Conservation (phyloP, 805 yeast genomes). For the Kodamaea restingae region DNA sequence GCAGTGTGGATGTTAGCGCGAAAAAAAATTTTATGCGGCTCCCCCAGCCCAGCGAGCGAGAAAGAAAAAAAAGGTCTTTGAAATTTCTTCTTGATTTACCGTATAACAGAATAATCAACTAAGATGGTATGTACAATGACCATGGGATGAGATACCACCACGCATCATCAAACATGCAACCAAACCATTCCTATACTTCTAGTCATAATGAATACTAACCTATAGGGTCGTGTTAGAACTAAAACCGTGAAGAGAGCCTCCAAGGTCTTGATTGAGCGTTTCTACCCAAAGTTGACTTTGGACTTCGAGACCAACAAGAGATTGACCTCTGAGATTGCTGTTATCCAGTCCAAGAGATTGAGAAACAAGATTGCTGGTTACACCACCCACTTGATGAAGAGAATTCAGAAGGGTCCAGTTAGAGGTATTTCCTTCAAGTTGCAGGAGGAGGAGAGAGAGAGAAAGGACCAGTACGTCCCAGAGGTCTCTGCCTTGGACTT, state of each 20-base stretch:
- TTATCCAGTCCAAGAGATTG: slow-evolving; percentile 98
- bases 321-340: slow-evolving; percentile 96
- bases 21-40: slow-evolving; percentile 5
- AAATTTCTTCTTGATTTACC: slow-evolving; percentile 14
- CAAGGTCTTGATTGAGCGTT: slow-evolving; percentile 98
- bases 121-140: slow-evolving; percentile 9
- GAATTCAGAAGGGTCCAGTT: slow-evolving; percentile 99
- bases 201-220: slow-evolving; percentile 17
- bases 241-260: slow-evolving; percentile 99
- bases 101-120: slow-evolving; percentile 8
- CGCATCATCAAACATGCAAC: too few species aligned
- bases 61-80: slow-evolving; percentile 10
- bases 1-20: neutral
- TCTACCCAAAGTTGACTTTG: slow-evolving; percentile 98
- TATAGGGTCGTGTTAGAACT: slow-evolving; percentile 99
- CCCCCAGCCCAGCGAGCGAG: slow-evolving; percentile 4
- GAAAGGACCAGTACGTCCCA: slow-evolving; percentile 99
- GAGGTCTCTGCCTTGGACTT: slow-evolving; percentile 99
- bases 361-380: slow-evolving; percentile 99
- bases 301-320: slow-evolving; percentile 99
- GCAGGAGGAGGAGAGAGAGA: slow-evolving; percentile 99
- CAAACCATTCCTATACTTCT: too few species aligned
- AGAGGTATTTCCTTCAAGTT: slow-evolving; percentile 99
- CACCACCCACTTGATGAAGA: slow-evolving; percentile 99
- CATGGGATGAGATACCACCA: too few species aligned